Base-by-base conservation (phyloP, 768 basidiomycete species). In the Mycena floridula region DNA sequence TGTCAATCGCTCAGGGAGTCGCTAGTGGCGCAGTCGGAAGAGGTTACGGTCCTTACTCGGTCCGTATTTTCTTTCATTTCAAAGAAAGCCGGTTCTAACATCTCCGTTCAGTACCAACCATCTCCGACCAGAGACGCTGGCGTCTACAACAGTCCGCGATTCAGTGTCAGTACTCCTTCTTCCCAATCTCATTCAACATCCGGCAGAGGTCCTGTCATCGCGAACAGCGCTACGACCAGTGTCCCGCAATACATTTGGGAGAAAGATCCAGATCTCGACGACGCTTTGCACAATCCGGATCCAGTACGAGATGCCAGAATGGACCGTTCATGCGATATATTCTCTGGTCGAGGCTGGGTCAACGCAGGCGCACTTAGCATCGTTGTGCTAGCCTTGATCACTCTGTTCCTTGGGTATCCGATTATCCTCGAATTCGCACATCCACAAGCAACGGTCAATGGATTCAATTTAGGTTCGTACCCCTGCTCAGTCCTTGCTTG, bases 381-480 rank as follows among this genome's bases (percentile, higher is more conserved):
- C 45, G 72, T 97, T 48, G 64, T 85, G 24, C 51, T 71, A 6
- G 82, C 79, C 24, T 68, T 96, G 40, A 62, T 96, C 51, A 76
- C 74, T 15, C 75, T 97, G 13, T 97, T 96, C 54, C 85, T 83
- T 20, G 92, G 86, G 25, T 95, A 89, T 56, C 95, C 95, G 11
- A 81, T 96, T 58, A 78, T 91, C 47, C 67, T 73, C 41, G 77
- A 76, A 50, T 79, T 63, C 49, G 65, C 64, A 26, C 65, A 64
- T 45, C 60, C 57, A 8, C 46, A 58, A 15, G 46, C 58, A 8
- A 26, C 54, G 43, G 59, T 66, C 13, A 45, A 65, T 25, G 86
- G 86, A 8, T 94, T 81, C 64, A 94, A 94, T 59, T 70, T 94
- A n/a, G n/a, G n/a, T n/a, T n/a, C n/a, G n/a, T n/a, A n/a, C n/a